phyloP scores from a whole-genome alignment of 192 early-diverging fungal species.

The Podila horticola region DNA sequence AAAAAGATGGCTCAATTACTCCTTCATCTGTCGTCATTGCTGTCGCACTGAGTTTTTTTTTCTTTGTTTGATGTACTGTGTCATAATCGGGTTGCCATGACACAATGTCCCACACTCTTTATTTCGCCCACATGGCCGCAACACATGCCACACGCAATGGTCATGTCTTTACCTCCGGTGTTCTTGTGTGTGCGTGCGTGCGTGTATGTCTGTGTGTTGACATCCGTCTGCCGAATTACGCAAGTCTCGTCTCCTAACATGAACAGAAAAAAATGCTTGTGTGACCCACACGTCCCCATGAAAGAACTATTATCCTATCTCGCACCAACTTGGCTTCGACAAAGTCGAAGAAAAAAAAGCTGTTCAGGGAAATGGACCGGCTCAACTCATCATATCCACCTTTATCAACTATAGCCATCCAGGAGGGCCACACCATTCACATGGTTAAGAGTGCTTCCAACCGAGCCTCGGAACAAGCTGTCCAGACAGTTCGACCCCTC shows the following conservation, averaged over 20 bases:
- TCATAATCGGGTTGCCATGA: too few species aligned
- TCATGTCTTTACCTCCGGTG: not conserved
- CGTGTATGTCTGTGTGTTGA: constrained; percentile 15
- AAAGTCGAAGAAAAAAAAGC: too few species aligned
- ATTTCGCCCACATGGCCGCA: too few species aligned
- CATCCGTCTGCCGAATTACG: constrained; percentile 6
- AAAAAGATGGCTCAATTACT: too few species aligned
- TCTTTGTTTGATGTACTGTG: too few species aligned
- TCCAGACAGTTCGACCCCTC: constrained; percentile 56
- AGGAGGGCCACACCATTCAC: constrained; percentile 89
- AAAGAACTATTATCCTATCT: too few species aligned
- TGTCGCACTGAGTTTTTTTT: too few species aligned
- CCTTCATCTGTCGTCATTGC: too few species aligned
- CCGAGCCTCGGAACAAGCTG: constrained; percentile 48
- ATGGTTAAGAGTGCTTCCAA: constrained; percentile 79
- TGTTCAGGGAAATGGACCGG: too few species aligned
- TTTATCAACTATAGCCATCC: constrained; percentile 63
- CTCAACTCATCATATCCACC: not conserved
- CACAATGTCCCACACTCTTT: too few species aligned
- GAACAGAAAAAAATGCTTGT: not conserved
- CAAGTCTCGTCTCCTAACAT: constrained; percentile 2
- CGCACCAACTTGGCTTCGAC: too few species aligned
- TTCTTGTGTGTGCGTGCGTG: not conserved
- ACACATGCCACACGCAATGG: not conserved
- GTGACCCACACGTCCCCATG: too few species aligned